Percentiles rank a stretch among this genome's conserved stretches.
These are phyloP conservation scores for Globisporangium cederbergense DNA, from an alignment of 352 stramenopile genomes.

Conservation along the genomic window DNA sequence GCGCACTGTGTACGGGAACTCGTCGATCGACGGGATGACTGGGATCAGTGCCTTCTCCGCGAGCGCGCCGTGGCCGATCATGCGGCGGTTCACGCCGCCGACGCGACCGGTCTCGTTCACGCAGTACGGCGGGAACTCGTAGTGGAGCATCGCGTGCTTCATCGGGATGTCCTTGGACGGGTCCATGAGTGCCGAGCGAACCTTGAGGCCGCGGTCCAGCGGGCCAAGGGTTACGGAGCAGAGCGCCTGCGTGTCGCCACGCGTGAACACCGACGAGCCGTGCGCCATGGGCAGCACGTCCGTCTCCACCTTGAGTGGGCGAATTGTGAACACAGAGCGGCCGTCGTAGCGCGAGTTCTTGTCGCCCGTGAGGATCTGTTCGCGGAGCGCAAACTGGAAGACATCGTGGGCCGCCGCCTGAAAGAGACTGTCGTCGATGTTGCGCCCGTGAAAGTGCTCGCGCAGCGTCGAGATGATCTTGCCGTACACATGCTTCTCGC, in stretches of 20 bases:
- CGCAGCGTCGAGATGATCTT: slow-evolving; percentile 68
- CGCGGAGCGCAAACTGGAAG: slow-evolving; percentile 69
- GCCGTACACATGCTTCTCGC: slow-evolving; percentile 65
- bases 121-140: slow-evolving; percentile 97
- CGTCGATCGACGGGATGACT: slow-evolving; percentile 85
- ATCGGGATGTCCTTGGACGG: slow-evolving; percentile 35
- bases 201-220: slow-evolving; percentile 64
- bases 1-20: slow-evolving; percentile 96
- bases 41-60: slow-evolving; percentile 95
- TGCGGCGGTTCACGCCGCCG: slow-evolving; percentile 85
- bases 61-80: slow-evolving; percentile 96
- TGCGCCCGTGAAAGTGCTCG: slow-evolving; percentile 34
- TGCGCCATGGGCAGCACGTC: slow-evolving; percentile 87
- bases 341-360: slow-evolving; percentile 84
- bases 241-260: slow-evolving; percentile 88
- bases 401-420: slow-evolving; percentile 73
- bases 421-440: slow-evolving; percentile 47
- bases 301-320: slow-evolving; percentile 82
- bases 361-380: slow-evolving; percentile 50
- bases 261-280: slow-evolving; percentile 84
- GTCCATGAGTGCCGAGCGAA: slow-evolving; percentile 59
- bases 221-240: slow-evolving; percentile 88
- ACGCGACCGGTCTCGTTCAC: slow-evolving; percentile 94
- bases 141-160: slow-evolving; percentile 95
- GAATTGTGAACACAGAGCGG: slow-evolving; percentile 74